phyloP scores from a whole-genome alignment of 257 asterid species.

The Fraxinus americana region DNA sequence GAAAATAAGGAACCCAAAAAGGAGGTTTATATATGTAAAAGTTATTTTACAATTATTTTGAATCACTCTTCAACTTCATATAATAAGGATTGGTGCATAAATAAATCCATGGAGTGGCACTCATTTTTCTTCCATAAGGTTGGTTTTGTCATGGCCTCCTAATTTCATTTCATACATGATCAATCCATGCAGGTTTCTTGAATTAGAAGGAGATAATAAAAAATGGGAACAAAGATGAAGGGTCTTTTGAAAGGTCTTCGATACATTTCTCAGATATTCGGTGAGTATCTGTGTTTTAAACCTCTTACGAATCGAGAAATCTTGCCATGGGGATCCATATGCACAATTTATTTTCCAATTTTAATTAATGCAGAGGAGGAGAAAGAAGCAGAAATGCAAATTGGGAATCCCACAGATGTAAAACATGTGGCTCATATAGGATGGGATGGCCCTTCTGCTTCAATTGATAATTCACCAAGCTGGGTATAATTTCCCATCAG shows the following conservation, averaged over 20 bases:
- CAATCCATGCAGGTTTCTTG: conserved; percentile 6
- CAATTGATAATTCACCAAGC: conserved; percentile 62
- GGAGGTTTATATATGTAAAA: background rate
- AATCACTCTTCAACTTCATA: background rate
- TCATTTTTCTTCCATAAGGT: conserved; percentile 9
- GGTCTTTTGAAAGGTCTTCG: conserved; percentile 84
- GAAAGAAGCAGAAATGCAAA: conserved; percentile 66
- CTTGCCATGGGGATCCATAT: background rate
- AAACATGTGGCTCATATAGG: conserved; percentile 96
- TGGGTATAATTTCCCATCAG: conserved; percentile 45
- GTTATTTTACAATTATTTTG: background rate
- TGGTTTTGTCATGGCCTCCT: background rate
- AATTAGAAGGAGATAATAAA: conserved; percentile 8
- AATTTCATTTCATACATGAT: conserved; percentile 16
- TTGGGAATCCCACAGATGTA: conserved; percentile 90
- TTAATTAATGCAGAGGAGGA: conserved; percentile 57
- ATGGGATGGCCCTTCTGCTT: conserved; percentile 75
- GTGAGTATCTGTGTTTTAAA: conserved; percentile 34
- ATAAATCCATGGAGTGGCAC: background rate
- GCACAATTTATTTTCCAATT: background rate
- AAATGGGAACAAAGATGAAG: conserved; percentile 69
- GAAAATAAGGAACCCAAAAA: background rate
- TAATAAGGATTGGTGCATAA: background rate
- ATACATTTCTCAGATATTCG: conserved; percentile 82
- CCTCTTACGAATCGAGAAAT: background rate